These are phyloP conservation scores for Xylaria sp. DNA, from an alignment of 2,329 filamentous ascomycete genomes.

Conservation along the genomic window DNA sequence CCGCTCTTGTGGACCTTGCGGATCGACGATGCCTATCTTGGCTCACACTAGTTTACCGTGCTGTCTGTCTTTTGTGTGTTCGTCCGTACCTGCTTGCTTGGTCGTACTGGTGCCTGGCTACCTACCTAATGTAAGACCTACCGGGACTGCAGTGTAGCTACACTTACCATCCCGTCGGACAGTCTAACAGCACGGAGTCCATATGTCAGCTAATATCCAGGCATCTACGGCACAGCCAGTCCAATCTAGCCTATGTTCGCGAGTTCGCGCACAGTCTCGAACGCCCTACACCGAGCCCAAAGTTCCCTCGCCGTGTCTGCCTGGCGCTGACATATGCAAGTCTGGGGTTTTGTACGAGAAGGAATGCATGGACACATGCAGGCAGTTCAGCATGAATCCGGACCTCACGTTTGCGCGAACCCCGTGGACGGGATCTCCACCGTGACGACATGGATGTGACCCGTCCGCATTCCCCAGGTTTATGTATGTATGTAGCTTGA, in stretches of 20 bases:
- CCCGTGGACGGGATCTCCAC: no score
- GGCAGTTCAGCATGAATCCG: no score
- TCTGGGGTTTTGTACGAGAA: no score
- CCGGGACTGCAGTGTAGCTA: background rate
- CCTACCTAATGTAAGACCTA: background rate
- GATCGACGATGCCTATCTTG: conserved; percentile 2
- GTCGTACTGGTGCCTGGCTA: background rate
- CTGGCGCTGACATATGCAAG: background rate
- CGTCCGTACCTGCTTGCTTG: background rate
- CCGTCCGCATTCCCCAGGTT: background rate
- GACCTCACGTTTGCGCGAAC: no score
- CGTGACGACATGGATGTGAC: background rate
- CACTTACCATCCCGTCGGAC: background rate
- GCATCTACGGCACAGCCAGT: background rate
- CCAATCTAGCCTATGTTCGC: no score
- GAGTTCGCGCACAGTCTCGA: background rate
- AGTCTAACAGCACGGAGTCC: background rate
- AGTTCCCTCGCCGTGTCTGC: background rate
- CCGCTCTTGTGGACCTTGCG: conserved; percentile 3
- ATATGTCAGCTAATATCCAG: no score
- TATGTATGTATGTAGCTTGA: background rate
- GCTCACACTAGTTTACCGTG: background rate
- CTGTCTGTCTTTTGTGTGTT: no score
- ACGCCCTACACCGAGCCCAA: background rate
- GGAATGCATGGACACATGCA: no score